Percentiles rank a stretch among this genome's conserved stretches.
Conservation (phyloP, 331 rosid species). For the Arachis monticola region DNA sequence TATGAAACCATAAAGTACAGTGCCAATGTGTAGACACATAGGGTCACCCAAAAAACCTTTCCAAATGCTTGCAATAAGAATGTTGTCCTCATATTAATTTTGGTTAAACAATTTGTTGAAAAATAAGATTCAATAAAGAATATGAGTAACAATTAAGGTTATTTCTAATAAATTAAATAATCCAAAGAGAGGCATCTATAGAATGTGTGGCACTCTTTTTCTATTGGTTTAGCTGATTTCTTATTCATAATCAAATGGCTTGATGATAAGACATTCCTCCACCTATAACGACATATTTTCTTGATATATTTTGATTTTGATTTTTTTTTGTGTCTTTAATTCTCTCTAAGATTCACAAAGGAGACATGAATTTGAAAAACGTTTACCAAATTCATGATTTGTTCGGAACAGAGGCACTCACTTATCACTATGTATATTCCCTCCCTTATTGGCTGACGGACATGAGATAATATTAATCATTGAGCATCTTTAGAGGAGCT, state of each 20-base stretch:
- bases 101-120: slow-evolving; percentile 28
- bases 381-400: slow-evolving; percentile 27
- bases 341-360: slow-evolving; percentile 25
- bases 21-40: slow-evolving; percentile 3
- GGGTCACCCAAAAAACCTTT: slow-evolving; percentile 28
- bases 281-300: slow-evolving; percentile 39
- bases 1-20: slow-evolving; percentile 42
- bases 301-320: slow-evolving; percentile 38
- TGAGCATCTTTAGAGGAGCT: neutral
- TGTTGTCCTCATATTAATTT: slow-evolving; percentile 38
- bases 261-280: slow-evolving; percentile 34
- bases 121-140: neutral
- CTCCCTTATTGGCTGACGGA: slow-evolving; percentile 45
- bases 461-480: slow-evolving; percentile 18
- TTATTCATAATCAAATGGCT: slow-evolving; percentile 40
- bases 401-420: slow-evolving; percentile 35
- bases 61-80: slow-evolving; percentile 35
- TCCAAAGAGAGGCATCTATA: slow-evolving; percentile 36
- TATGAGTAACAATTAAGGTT: slow-evolving; percentile 40
- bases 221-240: no score
- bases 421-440: no score
- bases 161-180: neutral
- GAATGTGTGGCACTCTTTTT: slow-evolving; percentile 42
- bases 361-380: slow-evolving; percentile 25
- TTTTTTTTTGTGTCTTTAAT: slow-evolving; percentile 25